Base-by-base conservation (phyloP, 345 rosid species). In the Geranium brycei region DNA sequence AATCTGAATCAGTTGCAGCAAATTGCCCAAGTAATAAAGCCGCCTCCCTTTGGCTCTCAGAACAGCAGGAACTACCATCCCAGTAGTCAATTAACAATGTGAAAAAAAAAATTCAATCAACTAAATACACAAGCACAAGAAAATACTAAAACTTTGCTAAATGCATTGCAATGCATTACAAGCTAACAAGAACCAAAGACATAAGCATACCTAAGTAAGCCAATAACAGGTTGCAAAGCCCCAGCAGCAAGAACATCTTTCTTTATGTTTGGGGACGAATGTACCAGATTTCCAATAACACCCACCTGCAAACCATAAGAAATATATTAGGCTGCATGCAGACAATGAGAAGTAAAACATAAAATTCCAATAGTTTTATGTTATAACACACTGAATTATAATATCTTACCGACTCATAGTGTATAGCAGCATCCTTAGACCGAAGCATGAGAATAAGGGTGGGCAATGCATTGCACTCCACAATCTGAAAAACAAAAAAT, bases 11-110 rank as follows among this genome's bases (percentile, higher is more conserved):
- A 19, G 95, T 86, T 61, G 97, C 96, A 64, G 97, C 99, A 81
- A 93, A 93, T 70, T 93, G 99, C 68, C 99, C 99, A 60, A 93
- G 95, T 74, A 93, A 82, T 63, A 93, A 80, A 74, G 99, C 99
- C 7, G 99, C 99, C 80, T 93, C 99, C 76, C 99, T 85, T 65
- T 93, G 99, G 80, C 96, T 93, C 81, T 93, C 99, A 19, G 97
- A 78, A 81, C 99, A 93, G 79, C 91, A 81, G 61, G 99, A 93
- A 76, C 99, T 93, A 83, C 75, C 55, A 65, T 31, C 72, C 65
- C 67, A 3, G 14, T 47, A 7, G 10, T 47, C 3, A 11, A 47
- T 47, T 8, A 47, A 47, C 53, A 47, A 68, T 14, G 60, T 18
- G 35, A 31, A 31, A 23, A 62, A 62, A 61, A n/a, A 17, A 61